Evolutionary conservation across 306 rosid genomes (phyloP).

Genomic region (Calophaca sinica): DNA sequence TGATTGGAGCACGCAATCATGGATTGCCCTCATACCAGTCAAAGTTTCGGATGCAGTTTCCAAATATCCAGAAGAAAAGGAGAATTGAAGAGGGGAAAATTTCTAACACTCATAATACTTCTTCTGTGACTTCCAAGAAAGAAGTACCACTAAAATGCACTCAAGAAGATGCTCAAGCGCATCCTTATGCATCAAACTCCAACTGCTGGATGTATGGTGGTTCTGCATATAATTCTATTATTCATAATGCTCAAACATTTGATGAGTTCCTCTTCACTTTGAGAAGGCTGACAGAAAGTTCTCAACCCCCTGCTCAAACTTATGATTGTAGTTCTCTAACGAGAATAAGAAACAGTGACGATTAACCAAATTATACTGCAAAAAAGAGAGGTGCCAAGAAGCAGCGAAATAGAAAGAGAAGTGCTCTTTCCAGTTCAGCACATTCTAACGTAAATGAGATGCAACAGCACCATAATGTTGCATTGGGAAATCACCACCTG

Average conservation of each 20-base stretch:
- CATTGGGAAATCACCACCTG: conserved; percentile 47
- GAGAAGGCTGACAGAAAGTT: conserved; percentile 55
- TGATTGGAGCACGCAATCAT: conserved; percentile 51
- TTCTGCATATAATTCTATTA: conserved; percentile 43
- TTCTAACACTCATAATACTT: conserved; percentile 35
- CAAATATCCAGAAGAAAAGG: conserved; percentile 59
- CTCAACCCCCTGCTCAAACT: conserved; percentile 51
- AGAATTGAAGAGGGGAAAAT: conserved; percentile 57
- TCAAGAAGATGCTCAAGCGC: conserved; percentile 42
- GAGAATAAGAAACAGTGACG: conserved; percentile 41
- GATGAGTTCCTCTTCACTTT: conserved; percentile 46
- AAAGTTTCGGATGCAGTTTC: conserved; percentile 48
- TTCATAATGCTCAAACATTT: conserved; percentile 46
- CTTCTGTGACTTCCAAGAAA: conserved; percentile 42
- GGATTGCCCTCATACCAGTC: conserved; percentile 49
- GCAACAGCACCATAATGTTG: conserved; percentile 45
- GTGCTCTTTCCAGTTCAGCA: conserved; percentile 42
- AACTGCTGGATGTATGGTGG: conserved; percentile 46
- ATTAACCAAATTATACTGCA: conserved; percentile 48
- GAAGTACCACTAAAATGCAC: conserved; percentile 40
- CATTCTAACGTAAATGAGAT: conserved; percentile 46
- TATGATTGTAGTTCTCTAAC: conserved; percentile 50
- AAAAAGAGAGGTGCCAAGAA: conserved; percentile 56
- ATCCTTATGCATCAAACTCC: conserved; percentile 49
- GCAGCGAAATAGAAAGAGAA: conserved; percentile 61